Base-by-base conservation (phyloP, 192 early-diverging fungal genomes). In the Linnemannia hyalina region DNA sequence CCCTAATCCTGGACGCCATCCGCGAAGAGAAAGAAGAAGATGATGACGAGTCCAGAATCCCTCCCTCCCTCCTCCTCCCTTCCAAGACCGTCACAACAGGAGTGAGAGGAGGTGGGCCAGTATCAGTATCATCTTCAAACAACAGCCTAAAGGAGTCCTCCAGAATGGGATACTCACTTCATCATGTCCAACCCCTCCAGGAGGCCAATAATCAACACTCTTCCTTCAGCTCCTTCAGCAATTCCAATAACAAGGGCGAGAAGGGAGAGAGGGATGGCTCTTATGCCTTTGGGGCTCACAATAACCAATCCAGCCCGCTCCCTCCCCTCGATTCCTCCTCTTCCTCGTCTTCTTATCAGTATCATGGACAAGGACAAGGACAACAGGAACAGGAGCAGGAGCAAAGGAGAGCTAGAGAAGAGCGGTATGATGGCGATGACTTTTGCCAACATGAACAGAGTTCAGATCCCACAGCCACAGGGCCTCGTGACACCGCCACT, bases 101-200 rank as follows among this genome's bases (percentile, higher is more conserved):
- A 29, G 26, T 32, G 26, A 15, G 29, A 65, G 60, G 29, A 11
- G 60, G 29, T 32, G 60, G 29, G 11, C 60, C 60, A 15, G 60
- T 32, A 35, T 65, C 29, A 26, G 60, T 32, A 65, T 65, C 60
- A 65, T 32, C 60, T 10, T 65, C 60, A 32, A 65, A 32, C 60
- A 65, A 15, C n/a, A 65, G 60, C 29, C 26, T 65, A 46, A 49
- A 40, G 32, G 32, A n/a, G 0, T 49, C 42, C 16, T 47, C 38
- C 32, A 29, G 32, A 23, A 74, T 35, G 29, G 41, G 54, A 32
- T 55, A 55, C 60, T 65, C 60, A 8, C 36, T 41, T 55, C 41
- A 42, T 29, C 38, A 13, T 73, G n/a, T 54, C 23, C 78, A 72
- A 40, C 79, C 79, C 72, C 73, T 80, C n/a, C 79, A 80, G 73